Evolutionary conservation across 148 eudicot genomes (phyloP).

Genomic region (Nepenthes mirabilis): DNA sequence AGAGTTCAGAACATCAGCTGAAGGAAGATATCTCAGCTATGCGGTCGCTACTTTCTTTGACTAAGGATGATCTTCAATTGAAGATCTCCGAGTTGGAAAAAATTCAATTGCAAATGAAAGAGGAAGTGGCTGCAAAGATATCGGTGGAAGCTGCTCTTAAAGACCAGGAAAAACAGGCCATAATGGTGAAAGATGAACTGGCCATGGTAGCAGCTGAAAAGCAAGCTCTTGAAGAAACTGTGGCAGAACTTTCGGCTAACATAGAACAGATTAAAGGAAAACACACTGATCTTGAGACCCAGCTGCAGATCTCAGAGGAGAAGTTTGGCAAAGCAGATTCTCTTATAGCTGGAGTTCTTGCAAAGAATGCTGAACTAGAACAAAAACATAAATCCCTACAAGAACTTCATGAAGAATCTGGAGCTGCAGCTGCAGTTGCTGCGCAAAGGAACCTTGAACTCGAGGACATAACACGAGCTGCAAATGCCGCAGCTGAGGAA

Average conservation of each 20-base stretch:
- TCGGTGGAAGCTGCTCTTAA: conserved; percentile 13
- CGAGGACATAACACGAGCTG: conserved; percentile 24
- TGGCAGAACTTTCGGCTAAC: conserved; percentile 27
- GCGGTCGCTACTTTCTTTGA: conserved; percentile 21
- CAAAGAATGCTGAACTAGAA: conserved; percentile 40
- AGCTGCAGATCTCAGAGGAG: conserved; percentile 40
- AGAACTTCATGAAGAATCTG: conserved; percentile 42
- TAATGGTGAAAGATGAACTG: conserved; percentile 22
- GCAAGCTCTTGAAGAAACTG: conserved; percentile 28
- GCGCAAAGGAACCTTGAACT: conserved; percentile 34
- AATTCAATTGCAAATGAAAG: conserved; percentile 25
- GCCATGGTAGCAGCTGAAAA: conserved; percentile 23
- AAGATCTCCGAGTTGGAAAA: conserved; percentile 37
- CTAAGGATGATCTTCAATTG: conserved; percentile 28
- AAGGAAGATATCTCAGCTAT: conserved; percentile 31
- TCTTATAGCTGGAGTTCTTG: conserved; percentile 33
- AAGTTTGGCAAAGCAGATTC: conserved; percentile 30
- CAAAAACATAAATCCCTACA: conserved; percentile 35
- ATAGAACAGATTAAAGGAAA: conserved; percentile 27
- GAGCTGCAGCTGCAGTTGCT: conserved; percentile 26
- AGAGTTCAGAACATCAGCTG: conserved; percentile 33
- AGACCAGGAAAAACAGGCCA: conserved; percentile 15
- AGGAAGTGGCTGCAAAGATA: conserved; percentile 29
- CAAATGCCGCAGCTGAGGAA: conserved; percentile 27
- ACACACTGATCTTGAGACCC: conserved; percentile 32